A percentile compares a stretch with the other conserved stretches of the same genome.
These are phyloP conservation scores for Salix udensis DNA, from an alignment of 345 rosid species.

Conservation along the genomic window DNA sequence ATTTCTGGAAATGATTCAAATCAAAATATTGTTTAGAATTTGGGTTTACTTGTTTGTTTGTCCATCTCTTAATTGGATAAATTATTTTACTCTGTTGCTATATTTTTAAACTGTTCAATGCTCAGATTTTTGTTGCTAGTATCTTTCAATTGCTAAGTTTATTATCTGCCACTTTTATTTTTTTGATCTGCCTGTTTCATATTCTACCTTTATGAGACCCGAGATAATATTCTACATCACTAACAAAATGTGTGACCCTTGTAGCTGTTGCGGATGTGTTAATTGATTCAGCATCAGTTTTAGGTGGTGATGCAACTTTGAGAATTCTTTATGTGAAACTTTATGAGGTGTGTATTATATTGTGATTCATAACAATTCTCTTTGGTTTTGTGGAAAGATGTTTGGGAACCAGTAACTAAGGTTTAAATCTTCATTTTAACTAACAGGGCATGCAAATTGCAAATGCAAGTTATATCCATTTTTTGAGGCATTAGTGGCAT, in stretches of 20 bases:
- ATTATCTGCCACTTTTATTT: conserved; percentile 3
- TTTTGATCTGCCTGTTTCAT: conserved; percentile 1
- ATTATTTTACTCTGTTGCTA: background rate
- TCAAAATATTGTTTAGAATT: background rate
- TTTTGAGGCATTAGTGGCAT: background rate
- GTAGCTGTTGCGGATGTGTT: conserved; percentile 96
- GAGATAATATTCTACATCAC: conserved; percentile 20
- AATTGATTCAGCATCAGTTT: conserved; percentile 83
- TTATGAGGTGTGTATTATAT: conserved; percentile 59
- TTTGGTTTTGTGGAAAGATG: background rate
- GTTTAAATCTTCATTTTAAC: background rate
- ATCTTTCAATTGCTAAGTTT: conserved; percentile 17
- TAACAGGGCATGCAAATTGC: background rate
- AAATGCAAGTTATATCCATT: background rate
- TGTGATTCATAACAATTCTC: background rate
- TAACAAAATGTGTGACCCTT: conserved; percentile 43
- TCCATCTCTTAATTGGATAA: background rate
- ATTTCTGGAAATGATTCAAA: background rate
- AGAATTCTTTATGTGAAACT: conserved; percentile 84
- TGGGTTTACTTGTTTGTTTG: background rate
- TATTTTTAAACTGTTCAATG: background rate
- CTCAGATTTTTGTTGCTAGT: background rate
- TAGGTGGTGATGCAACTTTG: conserved; percentile 84
- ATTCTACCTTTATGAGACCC: conserved; percentile 18
- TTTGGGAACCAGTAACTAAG: background rate